Evolutionary conservation across 805 yeast species (phyloP), one percentile per base, ranked within the genome.

Genomic region (Metschnikowia matae): DNA sequence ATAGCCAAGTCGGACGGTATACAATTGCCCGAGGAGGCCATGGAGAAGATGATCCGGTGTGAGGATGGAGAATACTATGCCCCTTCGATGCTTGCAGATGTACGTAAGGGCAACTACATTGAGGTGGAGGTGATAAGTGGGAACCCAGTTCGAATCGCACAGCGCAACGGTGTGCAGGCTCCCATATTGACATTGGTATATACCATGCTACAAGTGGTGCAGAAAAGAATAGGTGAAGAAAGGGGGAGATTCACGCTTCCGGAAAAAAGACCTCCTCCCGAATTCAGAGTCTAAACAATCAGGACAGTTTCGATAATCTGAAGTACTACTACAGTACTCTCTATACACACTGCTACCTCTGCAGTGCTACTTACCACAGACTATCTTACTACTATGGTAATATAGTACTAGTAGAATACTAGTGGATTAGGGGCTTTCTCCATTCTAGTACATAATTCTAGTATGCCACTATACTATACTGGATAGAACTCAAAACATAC

Each of bases 51-150:
- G 66, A 51, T 62, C 21, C 58, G 54, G n/a, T 53, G 57, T 14
- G 62, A 58, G 36, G 62, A 58, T 29, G 75, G 74, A 5, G 55
- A 62, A n/a, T 72, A 69, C 54, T 73, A 72, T 57, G 50, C 63
- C 2, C 78, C 77, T 15, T 71, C 76, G 15, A 73, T 73, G 77
- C 63, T 65, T 34, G 66, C 71, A 7, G 78, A 73, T 49, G 53
- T 57, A 38, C 63, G 68, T 34, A 71, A 73, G 55, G 61, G 62
- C 8, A 73, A 70, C 54, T 62, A 68, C 51, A 56, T 70, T 53
- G 78, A 73, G 56, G 52, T 69, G 42, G 77, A 73, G 56, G 62
- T 70, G 14, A 68, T 73, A 37, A 61, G 70, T 44, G 77, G 78
- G 2, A 70, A 69, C 54, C 70, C 75, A 1, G 59, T 73, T 26